These are phyloP conservation scores for Vitrella brassicaformis DNA, from an alignment of 73 alveolate genomes.

Conservation along the genomic window DNA sequence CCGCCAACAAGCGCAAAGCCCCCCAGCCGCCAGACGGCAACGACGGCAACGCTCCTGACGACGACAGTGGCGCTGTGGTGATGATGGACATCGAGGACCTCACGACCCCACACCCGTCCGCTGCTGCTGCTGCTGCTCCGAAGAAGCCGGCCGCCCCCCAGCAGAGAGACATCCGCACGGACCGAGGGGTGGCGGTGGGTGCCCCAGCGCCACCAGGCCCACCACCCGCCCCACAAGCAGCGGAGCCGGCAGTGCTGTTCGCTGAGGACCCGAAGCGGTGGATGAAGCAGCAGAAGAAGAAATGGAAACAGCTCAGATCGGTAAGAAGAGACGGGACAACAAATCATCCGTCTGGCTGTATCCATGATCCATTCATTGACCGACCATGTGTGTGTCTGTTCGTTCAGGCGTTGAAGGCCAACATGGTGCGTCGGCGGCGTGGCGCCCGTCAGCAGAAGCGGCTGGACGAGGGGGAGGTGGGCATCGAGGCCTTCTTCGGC, in stretches of 20 bases:
- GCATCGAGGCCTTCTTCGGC: not conserved
- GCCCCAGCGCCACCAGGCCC: not conserved
- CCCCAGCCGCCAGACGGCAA: not conserved
- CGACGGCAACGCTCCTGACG: no score
- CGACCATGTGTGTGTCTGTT: not conserved
- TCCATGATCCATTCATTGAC: no score
- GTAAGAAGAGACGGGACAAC: not conserved
- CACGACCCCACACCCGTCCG: not conserved
- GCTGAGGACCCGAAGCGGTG: not conserved
- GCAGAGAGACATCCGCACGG: no score
- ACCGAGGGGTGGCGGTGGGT: not conserved
- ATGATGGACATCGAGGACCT: not conserved
- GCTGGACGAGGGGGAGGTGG: not conserved
- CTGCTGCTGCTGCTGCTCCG: not conserved
- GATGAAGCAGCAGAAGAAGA: not conserved
- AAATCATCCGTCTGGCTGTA: no score
- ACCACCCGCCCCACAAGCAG: not conserved
- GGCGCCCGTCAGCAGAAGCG: not conserved
- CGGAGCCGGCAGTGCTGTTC: not conserved
- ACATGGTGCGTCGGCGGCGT: not conserved
- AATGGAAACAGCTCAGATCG: not conserved
- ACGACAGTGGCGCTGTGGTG: not conserved
- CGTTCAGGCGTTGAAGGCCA: not conserved
- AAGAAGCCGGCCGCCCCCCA: not conserved
- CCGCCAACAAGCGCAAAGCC: not conserved